Percentiles rank a stretch among this genome's conserved stretches.
Evolutionary conservation across 129 eudicot species (phyloP).

Genomic region (Gnaphalium uliginosum): DNA sequence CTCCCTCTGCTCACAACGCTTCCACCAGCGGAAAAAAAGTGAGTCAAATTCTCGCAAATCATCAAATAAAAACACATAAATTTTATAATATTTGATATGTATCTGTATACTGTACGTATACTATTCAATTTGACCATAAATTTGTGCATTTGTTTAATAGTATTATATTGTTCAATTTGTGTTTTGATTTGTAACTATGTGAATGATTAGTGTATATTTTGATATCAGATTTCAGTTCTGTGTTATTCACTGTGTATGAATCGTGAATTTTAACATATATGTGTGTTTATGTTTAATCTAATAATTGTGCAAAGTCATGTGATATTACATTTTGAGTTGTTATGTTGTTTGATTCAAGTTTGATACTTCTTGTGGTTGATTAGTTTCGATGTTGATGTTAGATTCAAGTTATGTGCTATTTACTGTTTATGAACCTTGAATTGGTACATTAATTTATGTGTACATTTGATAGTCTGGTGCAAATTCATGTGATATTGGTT

Average conservation of each 20-base stretch:
- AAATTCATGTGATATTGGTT: neutral
- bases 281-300: no score
- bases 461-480: neutral
- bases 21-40: constrained; percentile 22
- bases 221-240: no score
- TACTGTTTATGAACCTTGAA: neutral
- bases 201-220: neutral
- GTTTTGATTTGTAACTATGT: constrained; percentile 1
- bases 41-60: constrained; percentile 30
- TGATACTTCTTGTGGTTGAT: neutral
- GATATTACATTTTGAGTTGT: neutral
- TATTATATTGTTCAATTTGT: neutral
- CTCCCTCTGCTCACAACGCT: constrained; percentile 31
- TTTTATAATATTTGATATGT: neutral
- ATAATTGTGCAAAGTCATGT: no score
- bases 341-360: neutral
- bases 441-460: neutral
- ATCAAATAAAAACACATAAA: constrained; percentile 7
- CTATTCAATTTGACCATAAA: neutral
- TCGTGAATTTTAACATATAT: no score
- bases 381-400: neutral
- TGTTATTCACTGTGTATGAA: no score
- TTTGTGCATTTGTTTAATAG: neutral
- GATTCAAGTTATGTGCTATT: neutral
- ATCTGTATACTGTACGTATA: neutral